Conservation (phyloP, 257 asterid species). For the Capsicum rhomboideum region DNA sequence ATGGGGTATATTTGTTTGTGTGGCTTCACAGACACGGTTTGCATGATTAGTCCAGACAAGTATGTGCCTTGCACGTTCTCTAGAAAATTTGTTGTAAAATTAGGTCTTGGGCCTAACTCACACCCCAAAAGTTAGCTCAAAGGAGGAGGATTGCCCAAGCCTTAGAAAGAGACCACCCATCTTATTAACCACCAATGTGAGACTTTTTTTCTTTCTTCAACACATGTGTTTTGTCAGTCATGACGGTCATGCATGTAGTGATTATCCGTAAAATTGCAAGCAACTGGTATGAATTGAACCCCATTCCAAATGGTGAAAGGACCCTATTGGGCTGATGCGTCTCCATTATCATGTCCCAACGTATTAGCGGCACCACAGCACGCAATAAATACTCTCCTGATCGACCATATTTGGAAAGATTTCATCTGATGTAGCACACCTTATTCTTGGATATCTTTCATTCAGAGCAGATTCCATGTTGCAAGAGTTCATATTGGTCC, state of each 20-base stretch:
- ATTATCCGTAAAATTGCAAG: conserved; percentile 45
- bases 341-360: conserved; percentile 73
- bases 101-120: no score
- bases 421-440: conserved; percentile 12
- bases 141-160: no score
- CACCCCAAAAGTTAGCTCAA: no score
- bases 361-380: conserved; percentile 62
- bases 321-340: conserved; percentile 68
- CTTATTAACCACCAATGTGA: no score
- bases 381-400: conserved; percentile 60
- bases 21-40: conserved; percentile 31
- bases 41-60: conserved; percentile 61
- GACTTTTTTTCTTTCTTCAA: no score
- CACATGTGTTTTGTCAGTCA: conserved; percentile 72
- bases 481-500: neutral
- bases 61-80: conserved; percentile 57
- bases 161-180: no score
- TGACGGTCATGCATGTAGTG: conserved; percentile 74
- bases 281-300: conserved; percentile 43
- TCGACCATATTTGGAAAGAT: conserved; percentile 54
- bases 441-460: neutral
- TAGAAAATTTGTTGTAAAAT: no score
- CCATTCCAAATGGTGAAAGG: conserved; percentile 65
- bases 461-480: neutral
- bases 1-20: conserved; percentile 40